Conservation (phyloP, 1,284 basidiomycete species). For the Ceratorhiza oryzae-sativae region DNA sequence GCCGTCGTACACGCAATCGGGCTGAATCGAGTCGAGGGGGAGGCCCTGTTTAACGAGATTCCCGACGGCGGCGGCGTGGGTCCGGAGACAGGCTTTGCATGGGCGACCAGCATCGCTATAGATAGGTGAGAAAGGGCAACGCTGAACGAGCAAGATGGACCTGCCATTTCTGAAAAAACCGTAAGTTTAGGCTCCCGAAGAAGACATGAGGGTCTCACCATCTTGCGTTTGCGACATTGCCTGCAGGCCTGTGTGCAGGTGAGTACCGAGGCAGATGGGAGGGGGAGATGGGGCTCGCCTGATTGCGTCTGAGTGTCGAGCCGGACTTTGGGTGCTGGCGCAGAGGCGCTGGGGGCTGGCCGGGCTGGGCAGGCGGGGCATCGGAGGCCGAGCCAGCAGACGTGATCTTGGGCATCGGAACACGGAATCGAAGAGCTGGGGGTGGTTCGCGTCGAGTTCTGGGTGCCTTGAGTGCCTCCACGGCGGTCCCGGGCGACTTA, state of each 20-base stretch:
- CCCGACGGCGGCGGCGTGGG: constrained; percentile 31
- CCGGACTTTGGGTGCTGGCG: constrained; percentile 21
- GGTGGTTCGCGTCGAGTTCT: neutral
- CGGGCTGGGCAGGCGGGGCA: neutral
- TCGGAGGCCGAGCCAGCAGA: neutral
- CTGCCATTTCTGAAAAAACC: constrained; percentile 35
- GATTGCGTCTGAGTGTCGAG: constrained; percentile 35
- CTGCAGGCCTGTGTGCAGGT: constrained; percentile 10
- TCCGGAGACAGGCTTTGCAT: constrained; percentile 33
- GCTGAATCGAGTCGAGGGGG: constrained; percentile 35
- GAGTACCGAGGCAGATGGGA: neutral
- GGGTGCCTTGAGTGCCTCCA: neutral
- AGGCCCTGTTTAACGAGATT: constrained; percentile 36
- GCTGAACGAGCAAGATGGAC: neutral
- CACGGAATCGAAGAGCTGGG: neutral
- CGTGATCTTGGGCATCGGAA: constrained; percentile 26
- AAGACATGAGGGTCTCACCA: constrained; percentile 11
- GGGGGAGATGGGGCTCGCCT: neutral
- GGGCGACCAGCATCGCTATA: constrained; percentile 32
- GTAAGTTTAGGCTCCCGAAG: constrained; percentile 14
- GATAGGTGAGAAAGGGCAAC: neutral
- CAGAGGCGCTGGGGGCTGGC: neutral
- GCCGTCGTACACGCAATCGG: constrained; percentile 35
- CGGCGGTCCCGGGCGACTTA: constrained; percentile 12
- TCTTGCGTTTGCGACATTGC: constrained; percentile 38